phyloP scores from a whole-genome alignment of 257 asterid genomes.

The Jacaranda copaia region DNA sequence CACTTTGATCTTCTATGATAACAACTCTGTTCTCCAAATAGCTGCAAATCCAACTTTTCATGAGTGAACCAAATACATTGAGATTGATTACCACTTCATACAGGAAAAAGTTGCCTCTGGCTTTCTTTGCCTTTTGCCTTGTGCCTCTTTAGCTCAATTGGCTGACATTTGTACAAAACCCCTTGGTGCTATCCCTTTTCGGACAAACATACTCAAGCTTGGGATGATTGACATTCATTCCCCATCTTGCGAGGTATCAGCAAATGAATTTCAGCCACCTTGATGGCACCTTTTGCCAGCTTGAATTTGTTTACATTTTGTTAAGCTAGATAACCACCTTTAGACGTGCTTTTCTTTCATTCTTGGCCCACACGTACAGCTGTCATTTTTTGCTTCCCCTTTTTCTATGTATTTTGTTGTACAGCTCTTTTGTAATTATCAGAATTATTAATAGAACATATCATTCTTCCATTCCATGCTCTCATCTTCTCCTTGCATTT shows the following conservation, averaged over 20 bases:
- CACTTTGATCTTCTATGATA: neutral
- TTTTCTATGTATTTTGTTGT: no score
- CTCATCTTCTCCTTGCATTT: no score
- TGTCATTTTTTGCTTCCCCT: no score
- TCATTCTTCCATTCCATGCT: no score
- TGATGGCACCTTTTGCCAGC: no score
- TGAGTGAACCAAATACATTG: neutral
- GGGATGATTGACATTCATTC: neutral
- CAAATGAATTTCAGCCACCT: no score
- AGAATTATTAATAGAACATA: no score
- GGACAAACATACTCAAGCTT: neutral
- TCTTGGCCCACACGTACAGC: no score
- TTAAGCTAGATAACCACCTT: no score
- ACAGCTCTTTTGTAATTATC: no score
- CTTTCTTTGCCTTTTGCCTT: neutral
- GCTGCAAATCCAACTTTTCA: neutral
- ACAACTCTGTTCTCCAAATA: neutral
- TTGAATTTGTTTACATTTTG: no score
- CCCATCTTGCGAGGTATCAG: neutral
- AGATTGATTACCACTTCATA: neutral
- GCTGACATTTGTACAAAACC: neutral
- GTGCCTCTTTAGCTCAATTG: neutral
- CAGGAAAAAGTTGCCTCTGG: neutral
- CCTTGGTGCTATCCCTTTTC: neutral
- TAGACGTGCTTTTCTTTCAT: no score